Evolutionary conservation across 768 basidiomycete species (phyloP), one percentile per base, ranked within the genome.

Genomic region (Ephemerocybe angulata): DNA sequence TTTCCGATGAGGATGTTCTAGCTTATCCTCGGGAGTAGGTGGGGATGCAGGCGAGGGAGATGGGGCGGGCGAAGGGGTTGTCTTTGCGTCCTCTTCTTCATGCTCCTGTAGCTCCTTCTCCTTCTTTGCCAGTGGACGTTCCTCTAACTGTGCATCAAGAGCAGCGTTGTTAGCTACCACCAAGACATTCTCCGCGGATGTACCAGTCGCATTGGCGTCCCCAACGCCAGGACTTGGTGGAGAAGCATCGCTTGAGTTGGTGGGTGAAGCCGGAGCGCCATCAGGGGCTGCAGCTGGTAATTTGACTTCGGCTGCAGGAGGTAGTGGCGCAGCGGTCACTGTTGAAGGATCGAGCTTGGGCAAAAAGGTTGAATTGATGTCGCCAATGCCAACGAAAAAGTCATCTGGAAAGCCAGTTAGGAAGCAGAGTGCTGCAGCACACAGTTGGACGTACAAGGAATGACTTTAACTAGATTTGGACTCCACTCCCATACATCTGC

Each of bases 401-500:
- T 98, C 96, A 64, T 95, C 96, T 98, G 61, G 29, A 54, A 43
- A 33, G 35, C 49, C 35, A 33, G 53, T 70, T 57, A 70, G 61
- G 13, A 28, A 37, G 50, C 22, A 29, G 28, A 19, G 51, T 28
- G 49, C 10, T 21, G 42, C 46, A 38, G 25, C 47, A 44, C 22
- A 52, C 47, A 30, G 22, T 28, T 54, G 52, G n/a, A 68, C 72
- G 71, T 58, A 95, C 95, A 99, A 53, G 96, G 96, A 22, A 98
- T 84, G 55, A 98, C 96, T 76, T 98, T 96, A 67, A 98, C 81
- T 35, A 99, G 78, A 70, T 99, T 98, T 2, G 95, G 93, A 64
- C 90, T 90, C 84, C 93, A 93, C 64, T 93, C 91, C 97, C 97
- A 99, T 29, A 99, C 96, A 66, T 99, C 97, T 3, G 93, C 89